phyloP scores from a whole-genome alignment of 192 early-diverging fungal species.

The Dispira parvispora region DNA sequence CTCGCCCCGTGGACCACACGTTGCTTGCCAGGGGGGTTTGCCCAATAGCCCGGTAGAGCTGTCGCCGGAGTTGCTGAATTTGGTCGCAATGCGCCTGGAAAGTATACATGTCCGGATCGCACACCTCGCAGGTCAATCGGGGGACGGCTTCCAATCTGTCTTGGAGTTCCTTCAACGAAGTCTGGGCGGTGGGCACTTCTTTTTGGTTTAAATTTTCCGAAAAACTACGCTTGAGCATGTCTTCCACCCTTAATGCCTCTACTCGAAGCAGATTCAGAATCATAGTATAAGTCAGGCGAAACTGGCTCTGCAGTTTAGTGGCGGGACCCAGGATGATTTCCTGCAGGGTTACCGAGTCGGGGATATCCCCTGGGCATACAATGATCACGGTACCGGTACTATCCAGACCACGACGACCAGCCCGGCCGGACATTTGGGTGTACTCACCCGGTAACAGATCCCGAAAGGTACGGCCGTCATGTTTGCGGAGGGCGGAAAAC shows the following conservation, averaged over 20 bases:
- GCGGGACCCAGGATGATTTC: constrained; percentile 76
- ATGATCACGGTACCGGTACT: constrained; percentile 85
- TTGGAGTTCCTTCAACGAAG: constrained; percentile 47
- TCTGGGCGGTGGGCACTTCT: constrained; percentile 65
- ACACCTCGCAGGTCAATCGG: too few relatives aligned
- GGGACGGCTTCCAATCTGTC: constrained; percentile 28
- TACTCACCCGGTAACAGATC: constrained; percentile 90
- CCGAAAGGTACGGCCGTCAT: constrained; percentile 79
- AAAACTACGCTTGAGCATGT: constrained; percentile 97
- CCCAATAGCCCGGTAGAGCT: constrained; percentile 63
- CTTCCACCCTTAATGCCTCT: constrained; percentile 87
- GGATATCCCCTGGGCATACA: constrained; percentile 18
- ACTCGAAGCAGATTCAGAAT: constrained; percentile 91
- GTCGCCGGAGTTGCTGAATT: constrained; percentile 18
- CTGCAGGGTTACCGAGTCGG: constrained; percentile 40
- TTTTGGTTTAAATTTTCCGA: constrained; percentile 82
- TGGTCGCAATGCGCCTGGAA: too few relatives aligned
- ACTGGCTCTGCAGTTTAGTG: constrained; percentile 85
- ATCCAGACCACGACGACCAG: constrained; percentile 88
- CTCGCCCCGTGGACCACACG: not conserved
- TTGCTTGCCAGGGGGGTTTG: not conserved
- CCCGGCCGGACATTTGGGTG: constrained; percentile 97
- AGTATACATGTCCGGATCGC: too few relatives aligned
- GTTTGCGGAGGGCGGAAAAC: constrained; percentile 79
- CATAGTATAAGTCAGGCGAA: constrained; percentile 96